These are phyloP conservation scores for Plectosphaerella plurivora DNA, from an alignment of 2,329 filamentous ascomycete genomes.

Conservation along the genomic window DNA sequence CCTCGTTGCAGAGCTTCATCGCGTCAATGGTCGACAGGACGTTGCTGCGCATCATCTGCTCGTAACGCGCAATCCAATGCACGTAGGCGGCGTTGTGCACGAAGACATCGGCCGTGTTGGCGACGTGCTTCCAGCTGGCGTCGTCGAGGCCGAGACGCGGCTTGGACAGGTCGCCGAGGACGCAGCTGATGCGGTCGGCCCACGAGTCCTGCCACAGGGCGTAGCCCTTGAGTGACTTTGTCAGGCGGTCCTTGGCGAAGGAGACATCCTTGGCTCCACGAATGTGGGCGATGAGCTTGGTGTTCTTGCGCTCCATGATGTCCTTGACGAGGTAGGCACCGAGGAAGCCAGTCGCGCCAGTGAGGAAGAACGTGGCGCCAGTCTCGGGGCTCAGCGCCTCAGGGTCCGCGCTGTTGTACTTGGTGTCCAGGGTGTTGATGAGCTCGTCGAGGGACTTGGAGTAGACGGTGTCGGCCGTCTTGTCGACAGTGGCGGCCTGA, in stretches of 20 bases:
- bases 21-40: constrained; percentile 77
- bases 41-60: constrained; percentile 67
- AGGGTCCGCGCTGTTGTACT: neutral
- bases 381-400: neutral
- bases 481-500: neutral
- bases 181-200: constrained; percentile 58
- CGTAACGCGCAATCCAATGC: constrained; percentile 80
- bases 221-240: constrained; percentile 67
- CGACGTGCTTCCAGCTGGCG: constrained; percentile 59
- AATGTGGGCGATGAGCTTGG: constrained; percentile 70
- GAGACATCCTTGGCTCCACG: constrained; percentile 42
- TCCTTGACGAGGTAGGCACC: constrained; percentile 77
- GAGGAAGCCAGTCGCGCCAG: constrained; percentile 86
- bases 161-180: constrained; percentile 71
- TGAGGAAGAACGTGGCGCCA: constrained; percentile 58
- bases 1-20: constrained; percentile 69
- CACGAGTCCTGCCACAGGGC: constrained; percentile 73
- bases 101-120: constrained; percentile 64
- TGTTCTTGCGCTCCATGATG: constrained; percentile 54
- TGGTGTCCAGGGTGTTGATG: neutral
- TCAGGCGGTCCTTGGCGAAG: constrained; percentile 60
- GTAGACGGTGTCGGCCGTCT: neutral
- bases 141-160: constrained; percentile 69
- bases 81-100: constrained; percentile 80
- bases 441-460: neutral